phyloP scores from a whole-genome alignment of 1,139 yeast species.

The Geotrichum restrictum region DNA sequence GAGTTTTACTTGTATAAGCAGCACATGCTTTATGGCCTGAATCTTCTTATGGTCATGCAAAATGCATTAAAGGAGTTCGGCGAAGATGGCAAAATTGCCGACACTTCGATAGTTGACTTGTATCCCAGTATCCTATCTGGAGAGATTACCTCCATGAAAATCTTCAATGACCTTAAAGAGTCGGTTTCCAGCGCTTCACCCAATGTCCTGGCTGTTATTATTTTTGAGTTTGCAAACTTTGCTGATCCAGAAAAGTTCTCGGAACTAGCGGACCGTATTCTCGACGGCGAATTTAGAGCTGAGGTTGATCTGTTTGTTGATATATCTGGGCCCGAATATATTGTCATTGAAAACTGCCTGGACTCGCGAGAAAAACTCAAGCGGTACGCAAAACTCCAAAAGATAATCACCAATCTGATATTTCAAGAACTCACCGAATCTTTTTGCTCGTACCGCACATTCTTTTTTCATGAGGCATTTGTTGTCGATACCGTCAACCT shows the following conservation, averaged over 20 bases:
- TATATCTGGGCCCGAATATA: not conserved
- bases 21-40: slow-evolving; percentile 15
- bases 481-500: slow-evolving; percentile 29
- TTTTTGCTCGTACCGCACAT: slow-evolving; percentile 16
- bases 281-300: not conserved
- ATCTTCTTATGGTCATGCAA: slow-evolving; percentile 6
- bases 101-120: slow-evolving; percentile 2
- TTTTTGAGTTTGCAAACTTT: slow-evolving; percentile 8
- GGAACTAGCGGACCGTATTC: not conserved
- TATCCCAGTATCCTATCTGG: slow-evolving; percentile 11
- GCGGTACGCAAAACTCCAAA: slow-evolving; percentile 7
- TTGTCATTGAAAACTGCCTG: not conserved
- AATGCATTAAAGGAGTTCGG: slow-evolving; percentile 2
- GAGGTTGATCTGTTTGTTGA: not conserved
- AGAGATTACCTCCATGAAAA: not conserved
- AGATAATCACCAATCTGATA: slow-evolving; percentile 2
- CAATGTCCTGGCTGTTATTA: slow-evolving; percentile 2
- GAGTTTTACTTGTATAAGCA: slow-evolving; percentile 14
- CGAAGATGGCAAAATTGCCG: not conserved
- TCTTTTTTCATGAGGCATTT: slow-evolving; percentile 30
- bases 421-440: slow-evolving; percentile 3
- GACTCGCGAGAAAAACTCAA: not conserved
- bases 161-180: not conserved
- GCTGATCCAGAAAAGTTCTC: slow-evolving; percentile 5
- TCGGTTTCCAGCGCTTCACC: slow-evolving; percentile 8